A percentile compares a stretch with the other conserved stretches of the same genome.
These are phyloP conservation scores for Salix dunnii DNA, from an alignment of 345 rosid genomes.

Conservation along the genomic window DNA sequence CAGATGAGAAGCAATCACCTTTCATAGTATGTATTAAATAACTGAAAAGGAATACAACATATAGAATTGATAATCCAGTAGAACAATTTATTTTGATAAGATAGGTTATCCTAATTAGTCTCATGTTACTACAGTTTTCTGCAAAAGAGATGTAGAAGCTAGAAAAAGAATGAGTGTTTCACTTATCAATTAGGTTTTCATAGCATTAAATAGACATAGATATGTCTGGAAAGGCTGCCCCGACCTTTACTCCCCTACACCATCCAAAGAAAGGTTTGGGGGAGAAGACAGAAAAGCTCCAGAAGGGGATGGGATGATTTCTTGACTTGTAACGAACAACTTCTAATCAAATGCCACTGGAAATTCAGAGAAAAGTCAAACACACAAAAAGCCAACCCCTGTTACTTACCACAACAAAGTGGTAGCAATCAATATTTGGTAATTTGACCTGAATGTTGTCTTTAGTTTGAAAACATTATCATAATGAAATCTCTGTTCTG, in stretches of 20 bases:
- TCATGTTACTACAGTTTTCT: too few relatives aligned
- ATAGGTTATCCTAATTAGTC: too few relatives aligned
- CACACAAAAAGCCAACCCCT: background rate
- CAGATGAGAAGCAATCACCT: background rate
- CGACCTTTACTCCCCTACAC: too few relatives aligned
- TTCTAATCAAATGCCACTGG: background rate
- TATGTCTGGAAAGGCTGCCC: too few relatives aligned
- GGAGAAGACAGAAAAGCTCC: background rate
- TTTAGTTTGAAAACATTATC: background rate
- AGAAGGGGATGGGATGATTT: background rate
- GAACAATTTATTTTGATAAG: too few relatives aligned
- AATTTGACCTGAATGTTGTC: background rate
- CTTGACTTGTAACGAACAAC: background rate
- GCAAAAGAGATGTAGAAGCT: too few relatives aligned
- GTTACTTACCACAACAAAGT: background rate
- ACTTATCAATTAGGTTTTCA: too few relatives aligned
- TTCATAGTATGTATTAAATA: background rate
- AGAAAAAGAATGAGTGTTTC: too few relatives aligned
- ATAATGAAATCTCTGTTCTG: background rate
- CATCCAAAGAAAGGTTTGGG: background rate
- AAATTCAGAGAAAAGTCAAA: background rate
- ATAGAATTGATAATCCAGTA: background rate
- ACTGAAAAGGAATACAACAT: background rate
- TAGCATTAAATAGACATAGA: too few relatives aligned
- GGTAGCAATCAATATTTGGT: background rate